Base-by-base conservation (phyloP, 2,329 filamentous ascomycete species). In the Cordyceps fumosorosea region DNA sequence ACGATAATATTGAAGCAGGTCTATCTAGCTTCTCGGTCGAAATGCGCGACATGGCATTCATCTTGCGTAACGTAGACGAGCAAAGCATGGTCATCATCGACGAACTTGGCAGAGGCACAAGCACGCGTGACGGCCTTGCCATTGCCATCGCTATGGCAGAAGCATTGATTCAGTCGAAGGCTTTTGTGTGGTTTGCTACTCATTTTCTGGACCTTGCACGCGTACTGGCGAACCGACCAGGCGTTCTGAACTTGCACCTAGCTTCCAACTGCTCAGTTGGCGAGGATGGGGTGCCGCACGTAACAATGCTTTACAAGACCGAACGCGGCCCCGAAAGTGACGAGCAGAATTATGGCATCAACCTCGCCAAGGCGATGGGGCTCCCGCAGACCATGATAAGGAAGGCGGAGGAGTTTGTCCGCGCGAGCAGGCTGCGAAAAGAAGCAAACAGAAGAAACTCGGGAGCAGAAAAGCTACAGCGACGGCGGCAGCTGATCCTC, bases 11-110 rank as follows among this genome's bases (percentile, higher is more conserved):
- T 24, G 91, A 96, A 75, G 88, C 89, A 18, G 98, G 96, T 65
- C 84, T 96, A 26, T 98, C 93, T 0, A 96, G 91, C 0, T 99
- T 98, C 71, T 91, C 93, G 0, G 83, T 91, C 0, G 95, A 99
- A 74, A 98, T 99, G 95, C 84, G 91, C 48, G 95, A 98, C 69
- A 96, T 93, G 77, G 91, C 93, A 0, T 96, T 96, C 72, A 97
- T 99, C 60, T 76, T 98, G 1, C 82, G 83, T 58, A 96, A 96
- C 69, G 84, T 97, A 62, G 88, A 92, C 66, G 80, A 81, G 7
- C 83, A 85, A 54, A 93, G 90, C 67, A 80, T 96, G 68, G 86
- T 88, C 2, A 89, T 99, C 55, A 85, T 99, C 56, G 95, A 99
- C 68, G 95, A 99, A 70, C 83, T 99, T 3, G 93, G 95, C 0